Percentiles rank a stretch among this genome's conserved stretches.
Evolutionary conservation across 2,329 filamentous ascomycete genomes (phyloP).

Genomic region (Myriosclerotinia curreyana): DNA sequence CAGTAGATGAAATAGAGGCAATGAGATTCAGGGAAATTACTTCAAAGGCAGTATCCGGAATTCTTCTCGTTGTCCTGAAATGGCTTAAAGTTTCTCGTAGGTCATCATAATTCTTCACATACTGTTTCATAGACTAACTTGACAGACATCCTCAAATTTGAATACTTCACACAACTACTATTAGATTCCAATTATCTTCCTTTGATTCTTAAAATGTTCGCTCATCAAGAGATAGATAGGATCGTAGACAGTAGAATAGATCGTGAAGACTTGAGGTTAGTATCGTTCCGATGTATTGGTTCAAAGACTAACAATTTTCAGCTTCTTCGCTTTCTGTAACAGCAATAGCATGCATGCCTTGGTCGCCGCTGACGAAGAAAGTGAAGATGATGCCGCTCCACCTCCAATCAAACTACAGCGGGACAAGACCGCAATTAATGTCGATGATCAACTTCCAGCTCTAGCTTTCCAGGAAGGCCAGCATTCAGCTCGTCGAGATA

Average conservation of each 20-base stretch:
- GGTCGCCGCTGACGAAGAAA: constrained; percentile 34
- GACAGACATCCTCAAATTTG: constrained; percentile 86
- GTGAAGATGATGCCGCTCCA: constrained; percentile 76
- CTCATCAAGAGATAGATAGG: constrained; percentile 89
- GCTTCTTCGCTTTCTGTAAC: constrained; percentile 91
- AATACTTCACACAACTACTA: constrained; percentile 89
- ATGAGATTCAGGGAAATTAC: constrained; percentile 81
- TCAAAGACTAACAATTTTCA: constrained; percentile 40
- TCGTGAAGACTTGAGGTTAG: constrained; percentile 73
- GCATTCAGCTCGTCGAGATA: constrained; percentile 37
- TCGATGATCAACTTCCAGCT: constrained; percentile 38
- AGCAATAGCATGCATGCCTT: constrained; percentile 53
- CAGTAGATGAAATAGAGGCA: constrained; percentile 76
- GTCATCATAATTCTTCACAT: constrained; percentile 38
- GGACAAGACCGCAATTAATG: constrained; percentile 46
- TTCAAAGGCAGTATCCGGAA: constrained; percentile 86
- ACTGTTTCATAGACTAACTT: constrained; percentile 26
- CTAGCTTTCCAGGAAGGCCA: constrained; percentile 37
- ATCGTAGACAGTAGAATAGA: constrained; percentile 84
- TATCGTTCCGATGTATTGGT: background rate
- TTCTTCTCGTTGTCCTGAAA: constrained; percentile 82
- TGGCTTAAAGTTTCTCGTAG: constrained; percentile 95
- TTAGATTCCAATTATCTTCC: constrained; percentile 95
- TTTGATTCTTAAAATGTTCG: constrained; percentile 86
- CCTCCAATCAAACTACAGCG: constrained; percentile 71